A percentile compares a stretch with the other conserved stretches of the same genome.
Evolutionary conservation across 179 eudicot genomes (phyloP).

Genomic region (Monotropa hypopitys): DNA sequence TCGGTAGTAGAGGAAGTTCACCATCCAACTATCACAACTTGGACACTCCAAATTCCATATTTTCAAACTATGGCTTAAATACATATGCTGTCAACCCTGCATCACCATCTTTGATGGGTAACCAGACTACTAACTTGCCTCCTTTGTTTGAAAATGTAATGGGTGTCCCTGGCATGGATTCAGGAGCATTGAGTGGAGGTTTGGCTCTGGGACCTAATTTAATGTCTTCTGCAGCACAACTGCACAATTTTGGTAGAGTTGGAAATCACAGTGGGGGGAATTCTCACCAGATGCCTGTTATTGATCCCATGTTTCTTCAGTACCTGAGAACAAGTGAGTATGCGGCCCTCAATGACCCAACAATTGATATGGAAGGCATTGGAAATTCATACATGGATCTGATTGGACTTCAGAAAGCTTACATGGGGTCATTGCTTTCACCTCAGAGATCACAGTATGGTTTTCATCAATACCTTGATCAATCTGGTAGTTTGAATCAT

Average conservation of each 20-base stretch:
- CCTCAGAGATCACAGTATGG: constrained; percentile 58
- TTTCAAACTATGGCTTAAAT: constrained; percentile 40
- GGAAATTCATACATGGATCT: constrained; percentile 38
- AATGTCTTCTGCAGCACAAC: constrained; percentile 20
- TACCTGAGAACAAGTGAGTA: constrained; percentile 58
- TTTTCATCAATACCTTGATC: constrained; percentile 30
- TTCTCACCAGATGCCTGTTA: constrained; percentile 45
- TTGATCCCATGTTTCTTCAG: constrained; percentile 63
- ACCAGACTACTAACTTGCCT: constrained; percentile 55
- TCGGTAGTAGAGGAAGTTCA: constrained; percentile 24
- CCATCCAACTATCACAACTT: constrained; percentile 48
- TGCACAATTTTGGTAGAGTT: constrained; percentile 10
- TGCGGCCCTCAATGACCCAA: constrained; percentile 40
- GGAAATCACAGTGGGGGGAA: constrained; percentile 35
- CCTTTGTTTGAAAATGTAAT: constrained; percentile 74
- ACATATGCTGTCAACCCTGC: constrained; percentile 62
- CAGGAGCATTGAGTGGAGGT: constrained; percentile 19
- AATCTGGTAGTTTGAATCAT: constrained; percentile 43
- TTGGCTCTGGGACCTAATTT: constrained; percentile 32
- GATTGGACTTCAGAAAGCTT: constrained; percentile 58
- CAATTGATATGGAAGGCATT: constrained; percentile 33
- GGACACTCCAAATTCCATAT: constrained; percentile 46
- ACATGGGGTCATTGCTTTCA: constrained; percentile 45
- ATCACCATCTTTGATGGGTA: constrained; percentile 46
- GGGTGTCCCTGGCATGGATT: constrained; percentile 53